A percentile compares a stretch with the other conserved stretches of the same genome.
phyloP scores from a whole-genome alignment of 306 rosid species.

The Trifolium repens region DNA sequence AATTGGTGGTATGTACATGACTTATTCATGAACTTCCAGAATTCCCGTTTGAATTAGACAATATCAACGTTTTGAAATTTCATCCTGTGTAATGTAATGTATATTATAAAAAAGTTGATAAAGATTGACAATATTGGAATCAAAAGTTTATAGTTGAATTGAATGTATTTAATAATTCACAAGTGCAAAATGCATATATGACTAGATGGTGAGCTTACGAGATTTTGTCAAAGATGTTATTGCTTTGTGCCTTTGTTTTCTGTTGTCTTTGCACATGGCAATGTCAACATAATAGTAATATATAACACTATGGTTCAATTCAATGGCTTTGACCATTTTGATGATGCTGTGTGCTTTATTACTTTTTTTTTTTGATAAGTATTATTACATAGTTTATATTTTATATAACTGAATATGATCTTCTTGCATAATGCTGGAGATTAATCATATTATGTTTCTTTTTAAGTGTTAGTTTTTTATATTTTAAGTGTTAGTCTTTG shows the following conservation, averaged over 20 bases:
- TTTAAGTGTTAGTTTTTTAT: no score
- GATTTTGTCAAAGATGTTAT: slow-evolving; percentile 32
- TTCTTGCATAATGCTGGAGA: no score
- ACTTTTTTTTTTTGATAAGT: no score
- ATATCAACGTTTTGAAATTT: slow-evolving; percentile 12
- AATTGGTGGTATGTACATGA: not conserved
- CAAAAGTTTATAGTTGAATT: not conserved
- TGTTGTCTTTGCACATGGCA: slow-evolving; percentile 48
- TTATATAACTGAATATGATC: no score
- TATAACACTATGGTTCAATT: slow-evolving; percentile 5
- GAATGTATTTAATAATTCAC: slow-evolving; percentile 1
- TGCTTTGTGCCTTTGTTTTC: not conserved
- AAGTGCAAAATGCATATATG: slow-evolving; percentile 11
- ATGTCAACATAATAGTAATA: not conserved
- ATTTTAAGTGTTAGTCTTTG: no score
- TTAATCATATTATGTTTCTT: no score
- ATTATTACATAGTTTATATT: no score
- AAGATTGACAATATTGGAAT: slow-evolving; percentile 23
- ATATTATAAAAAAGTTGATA: not conserved
- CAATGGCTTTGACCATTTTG: slow-evolving; percentile 48
- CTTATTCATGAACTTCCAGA: not conserved
- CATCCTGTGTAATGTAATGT: no score
- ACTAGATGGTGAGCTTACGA: not conserved
- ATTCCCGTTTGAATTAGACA: slow-evolving; percentile 6
- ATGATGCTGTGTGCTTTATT: not conserved